Percentiles rank a stretch among this genome's conserved stretches.
phyloP scores from a whole-genome alignment of 805 yeast species.

The Wickerhamiella alocasiicola region DNA sequence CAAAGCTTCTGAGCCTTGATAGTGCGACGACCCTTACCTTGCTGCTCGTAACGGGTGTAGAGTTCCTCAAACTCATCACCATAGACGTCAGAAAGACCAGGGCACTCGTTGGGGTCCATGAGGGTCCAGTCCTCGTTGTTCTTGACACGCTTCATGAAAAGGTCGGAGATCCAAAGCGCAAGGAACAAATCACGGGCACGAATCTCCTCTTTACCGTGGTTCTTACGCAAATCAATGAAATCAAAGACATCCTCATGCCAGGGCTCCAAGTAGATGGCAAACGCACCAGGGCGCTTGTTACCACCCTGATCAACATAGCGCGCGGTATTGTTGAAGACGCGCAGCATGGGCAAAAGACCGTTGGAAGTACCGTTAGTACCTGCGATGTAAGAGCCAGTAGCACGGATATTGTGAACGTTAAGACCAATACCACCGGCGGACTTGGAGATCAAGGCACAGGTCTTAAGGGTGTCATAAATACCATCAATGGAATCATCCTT shows the following conservation, averaged over 20 bases:
- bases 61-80: slow-evolving; percentile 72
- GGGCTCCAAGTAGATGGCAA: slow-evolving; percentile 87
- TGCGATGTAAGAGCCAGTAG: slow-evolving; percentile 76
- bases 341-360: slow-evolving; percentile 91
- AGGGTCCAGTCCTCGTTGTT: slow-evolving; percentile 70
- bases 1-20: slow-evolving; percentile 83
- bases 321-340: slow-evolving; percentile 92
- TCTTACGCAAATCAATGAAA: slow-evolving; percentile 74
- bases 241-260: slow-evolving; percentile 94
- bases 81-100: slow-evolving; percentile 68
- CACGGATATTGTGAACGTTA: slow-evolving; percentile 75
- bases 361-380: slow-evolving; percentile 88
- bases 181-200: slow-evolving; percentile 88
- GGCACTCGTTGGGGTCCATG: slow-evolving; percentile 80
- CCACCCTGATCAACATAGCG: slow-evolving; percentile 98
- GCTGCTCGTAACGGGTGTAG: slow-evolving; percentile 59
- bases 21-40: slow-evolving; percentile 50
- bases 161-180: slow-evolving; percentile 90
- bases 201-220: slow-evolving; percentile 88
- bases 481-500: slow-evolving; percentile 93
- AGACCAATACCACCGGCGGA: slow-evolving; percentile 94
- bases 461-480: slow-evolving; percentile 77
- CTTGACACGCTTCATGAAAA: slow-evolving; percentile 87
- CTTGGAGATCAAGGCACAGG: slow-evolving; percentile 82
- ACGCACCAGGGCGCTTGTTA: slow-evolving; percentile 95